Base-by-base conservation (phyloP, 495 filamentous ascomycete species). In the Corynascus novoguineensis region DNA sequence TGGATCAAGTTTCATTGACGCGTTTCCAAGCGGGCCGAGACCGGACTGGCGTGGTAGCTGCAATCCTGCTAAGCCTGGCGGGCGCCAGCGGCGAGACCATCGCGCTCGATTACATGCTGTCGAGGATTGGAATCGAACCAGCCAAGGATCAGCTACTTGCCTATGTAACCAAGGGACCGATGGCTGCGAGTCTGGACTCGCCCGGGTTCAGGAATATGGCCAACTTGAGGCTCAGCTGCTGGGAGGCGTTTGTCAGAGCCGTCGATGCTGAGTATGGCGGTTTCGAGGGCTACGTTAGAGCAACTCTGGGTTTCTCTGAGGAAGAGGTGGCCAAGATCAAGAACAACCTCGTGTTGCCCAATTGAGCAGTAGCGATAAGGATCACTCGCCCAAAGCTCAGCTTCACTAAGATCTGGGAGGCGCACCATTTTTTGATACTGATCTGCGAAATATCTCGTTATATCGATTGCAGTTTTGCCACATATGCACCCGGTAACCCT, bases 41-140 rank as follows among this genome's bases (percentile, higher is more conserved):
- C 57, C 75, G 84, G n/a, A 85, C 84, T 0, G 84, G 84, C 4
- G 79, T 86, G 1, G 63, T 86, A 10, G 71, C 81, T 5, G 81
- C 79, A 5, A 56, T 86, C 1, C 64, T 87, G 7, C 63, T 84
- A n/a, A 71, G 73, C 8, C 68, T 87, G 0, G 78, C 81, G 10
- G 78, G 76, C 10, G 71, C 71, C 31, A 61, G 74, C 5, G 51
- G 68, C 6, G 73, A 81, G 4, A 66, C 66, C 10, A 73, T 85
- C 27, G 61, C 66, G 31, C 58, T 76, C 25, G 83, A 86, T 61
- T 86, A 77, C 59, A 60, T 76, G 53, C 60, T 80, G 27, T 75
- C 74, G 29, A 64, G 77, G 35, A 65, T 79, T 46, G 76, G 77
- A 12, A 73, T 70, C 3, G 77, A 79, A 60, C 69, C 71, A 8